Conservation (phyloP, 805 yeast genomes). For the Nakazawaea anatomiae region DNA sequence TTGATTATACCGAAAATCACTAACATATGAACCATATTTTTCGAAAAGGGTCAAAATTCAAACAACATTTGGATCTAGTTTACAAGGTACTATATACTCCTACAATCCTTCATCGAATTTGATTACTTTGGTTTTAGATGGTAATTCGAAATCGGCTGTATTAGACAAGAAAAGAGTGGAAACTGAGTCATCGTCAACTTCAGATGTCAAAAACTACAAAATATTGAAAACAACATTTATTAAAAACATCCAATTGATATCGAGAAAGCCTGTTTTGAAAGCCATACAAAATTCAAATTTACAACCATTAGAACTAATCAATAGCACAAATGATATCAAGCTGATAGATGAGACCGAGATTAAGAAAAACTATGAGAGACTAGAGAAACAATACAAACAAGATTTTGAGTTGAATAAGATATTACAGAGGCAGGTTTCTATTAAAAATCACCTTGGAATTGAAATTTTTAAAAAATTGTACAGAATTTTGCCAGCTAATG, state of each 20-base stretch:
- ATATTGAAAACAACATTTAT: conserved; percentile 54
- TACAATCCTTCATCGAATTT: conserved; percentile 45
- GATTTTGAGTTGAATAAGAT: conserved; percentile 17
- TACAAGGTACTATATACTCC: conserved; percentile 61
- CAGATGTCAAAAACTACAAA: conserved; percentile 30
- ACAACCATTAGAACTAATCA: conserved; percentile 16
- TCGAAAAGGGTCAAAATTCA: conserved; percentile 51
- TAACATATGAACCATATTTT: no score
- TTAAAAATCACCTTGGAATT: conserved; percentile 20
- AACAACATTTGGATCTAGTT: conserved; percentile 50
- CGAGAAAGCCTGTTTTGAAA: conserved; percentile 24
- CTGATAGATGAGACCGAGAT: conserved; percentile 11
- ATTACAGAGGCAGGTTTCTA: conserved; percentile 13
- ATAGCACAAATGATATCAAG: not conserved
- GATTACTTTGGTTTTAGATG: conserved; percentile 28
- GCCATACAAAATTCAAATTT: conserved; percentile 11
- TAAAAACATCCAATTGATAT: conserved; percentile 42
- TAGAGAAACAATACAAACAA: conserved; percentile 16
- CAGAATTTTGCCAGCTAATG: conserved; percentile 24
- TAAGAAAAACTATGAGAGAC: conserved; percentile 14
- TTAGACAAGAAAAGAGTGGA: conserved; percentile 11
- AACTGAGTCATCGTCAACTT: conserved; percentile 9
- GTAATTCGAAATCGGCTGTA: conserved; percentile 15
- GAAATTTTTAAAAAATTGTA: conserved; percentile 19
- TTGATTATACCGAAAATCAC: no score